Conservation (phyloP, 2,329 filamentous ascomycete species). For the Cladosporium sp. region DNA sequence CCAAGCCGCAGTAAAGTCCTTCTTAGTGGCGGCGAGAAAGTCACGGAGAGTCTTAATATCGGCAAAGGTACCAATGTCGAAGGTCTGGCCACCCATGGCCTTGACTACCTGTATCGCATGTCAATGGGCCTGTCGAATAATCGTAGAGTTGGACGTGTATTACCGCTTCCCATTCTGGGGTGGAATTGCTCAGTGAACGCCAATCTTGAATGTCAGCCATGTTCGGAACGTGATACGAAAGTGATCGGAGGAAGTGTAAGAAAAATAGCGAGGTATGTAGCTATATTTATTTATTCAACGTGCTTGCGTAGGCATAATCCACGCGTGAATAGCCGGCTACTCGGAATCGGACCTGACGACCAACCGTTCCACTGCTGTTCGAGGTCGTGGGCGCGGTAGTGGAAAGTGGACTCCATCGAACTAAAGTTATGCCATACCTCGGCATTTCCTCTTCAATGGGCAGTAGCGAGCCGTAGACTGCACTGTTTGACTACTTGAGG, state of each 20-base stretch:
- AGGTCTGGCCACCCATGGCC: conserved; percentile 28
- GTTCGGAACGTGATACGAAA: background rate
- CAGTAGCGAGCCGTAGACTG: background rate
- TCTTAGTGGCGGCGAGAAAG: conserved; percentile 28
- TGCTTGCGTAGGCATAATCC: background rate
- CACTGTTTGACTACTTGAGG: background rate
- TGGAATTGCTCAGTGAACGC: conserved; percentile 29
- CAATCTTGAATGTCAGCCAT: conserved; percentile 36
- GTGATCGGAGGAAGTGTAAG: background rate
- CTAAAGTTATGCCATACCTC: background rate
- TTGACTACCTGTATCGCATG: conserved; percentile 15
- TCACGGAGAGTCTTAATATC: conserved; percentile 27
- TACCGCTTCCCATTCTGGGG: conserved; percentile 33
- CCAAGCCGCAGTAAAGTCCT: conserved; percentile 22
- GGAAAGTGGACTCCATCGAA: background rate
- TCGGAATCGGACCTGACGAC: background rate
- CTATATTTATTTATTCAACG: background rate
- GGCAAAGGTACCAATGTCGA: conserved; percentile 33
- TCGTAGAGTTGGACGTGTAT: background rate
- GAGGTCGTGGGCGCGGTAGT: background rate
- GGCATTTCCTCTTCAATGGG: background rate
- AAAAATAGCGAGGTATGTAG: background rate
- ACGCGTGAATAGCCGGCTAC: background rate
- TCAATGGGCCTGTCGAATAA: background rate
- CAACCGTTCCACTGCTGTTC: background rate